phyloP scores from a whole-genome alignment of 1,284 basidiomycete genomes.

The Fomitopsis betulina region DNA sequence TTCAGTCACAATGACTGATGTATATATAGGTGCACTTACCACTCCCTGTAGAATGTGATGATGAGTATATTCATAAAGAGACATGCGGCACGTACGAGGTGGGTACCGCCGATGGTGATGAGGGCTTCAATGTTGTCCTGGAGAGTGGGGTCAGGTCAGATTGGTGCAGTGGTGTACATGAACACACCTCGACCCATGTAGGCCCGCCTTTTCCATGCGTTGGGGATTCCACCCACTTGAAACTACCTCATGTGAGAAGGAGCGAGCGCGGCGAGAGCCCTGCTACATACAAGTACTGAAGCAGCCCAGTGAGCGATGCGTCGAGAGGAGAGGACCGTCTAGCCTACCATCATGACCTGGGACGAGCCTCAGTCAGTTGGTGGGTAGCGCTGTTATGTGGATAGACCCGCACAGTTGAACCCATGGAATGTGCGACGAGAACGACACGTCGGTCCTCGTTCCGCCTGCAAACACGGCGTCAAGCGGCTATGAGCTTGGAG shows the following conservation, averaged over 20 bases:
- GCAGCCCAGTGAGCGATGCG: background rate
- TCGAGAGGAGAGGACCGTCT: background rate
- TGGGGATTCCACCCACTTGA: slow-evolving; percentile 96
- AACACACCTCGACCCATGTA: slow-evolving; percentile 83
- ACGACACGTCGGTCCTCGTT: slow-evolving; percentile 82
- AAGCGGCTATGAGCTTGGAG: background rate
- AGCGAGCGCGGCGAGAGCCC: background rate
- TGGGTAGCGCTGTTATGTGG: background rate
- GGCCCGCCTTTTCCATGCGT: slow-evolving; percentile 82
- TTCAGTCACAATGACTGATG: background rate
- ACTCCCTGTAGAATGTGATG: slow-evolving; percentile 43
- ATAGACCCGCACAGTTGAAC: slow-evolving; percentile 58
- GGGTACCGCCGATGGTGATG: slow-evolving; percentile 84
- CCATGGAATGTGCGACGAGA: slow-evolving; percentile 88
- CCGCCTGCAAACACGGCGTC: slow-evolving; percentile 35
- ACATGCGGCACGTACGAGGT: slow-evolving; percentile 51
- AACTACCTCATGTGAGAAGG: slow-evolving; percentile 35
- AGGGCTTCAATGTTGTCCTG: slow-evolving; percentile 80
- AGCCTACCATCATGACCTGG: slow-evolving; percentile 50
- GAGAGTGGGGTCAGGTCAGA: background rate
- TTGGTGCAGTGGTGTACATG: background rate
- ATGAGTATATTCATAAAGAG: slow-evolving; percentile 5
- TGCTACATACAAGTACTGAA: slow-evolving; percentile 60
- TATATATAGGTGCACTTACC: slow-evolving; percentile 38
- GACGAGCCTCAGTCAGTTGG: background rate